A percentile compares a stretch with the other conserved stretches of the same genome.
Conservation (phyloP, 73 alveolate species). For the Stentor roeselii region DNA sequence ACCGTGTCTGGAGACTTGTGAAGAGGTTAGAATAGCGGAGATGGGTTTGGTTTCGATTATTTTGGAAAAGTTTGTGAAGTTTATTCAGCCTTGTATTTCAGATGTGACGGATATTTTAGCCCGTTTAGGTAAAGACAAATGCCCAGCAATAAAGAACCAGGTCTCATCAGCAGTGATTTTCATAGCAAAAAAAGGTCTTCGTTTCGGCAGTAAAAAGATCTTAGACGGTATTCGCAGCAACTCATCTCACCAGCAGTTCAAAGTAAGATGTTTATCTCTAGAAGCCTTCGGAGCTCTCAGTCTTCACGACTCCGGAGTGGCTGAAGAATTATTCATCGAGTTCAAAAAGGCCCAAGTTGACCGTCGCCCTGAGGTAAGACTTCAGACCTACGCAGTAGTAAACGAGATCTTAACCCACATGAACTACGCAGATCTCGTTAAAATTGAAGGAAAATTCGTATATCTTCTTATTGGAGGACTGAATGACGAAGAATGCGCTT, state of each 20-base stretch:
- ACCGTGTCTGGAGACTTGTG: constrained; percentile 25
- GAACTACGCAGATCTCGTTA: background rate
- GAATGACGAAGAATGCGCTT: background rate
- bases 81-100: background rate
- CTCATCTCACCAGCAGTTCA: constrained; percentile 16
- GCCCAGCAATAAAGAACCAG: background rate
- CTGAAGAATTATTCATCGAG: background rate
- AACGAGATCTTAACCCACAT: background rate
- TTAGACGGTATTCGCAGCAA: background rate
- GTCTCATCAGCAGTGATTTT: background rate
- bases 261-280: background rate
- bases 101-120: background rate
- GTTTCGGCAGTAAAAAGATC: background rate
- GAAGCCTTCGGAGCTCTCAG: background rate
- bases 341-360: constrained; percentile 3
- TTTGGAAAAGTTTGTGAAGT: background rate
- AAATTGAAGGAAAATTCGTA: background rate
- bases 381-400: background rate
- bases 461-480: constrained; percentile 11
- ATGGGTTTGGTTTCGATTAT: background rate
- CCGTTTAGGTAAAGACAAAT: background rate
- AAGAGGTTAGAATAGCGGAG: background rate
- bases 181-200: background rate
- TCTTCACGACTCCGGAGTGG: background rate
- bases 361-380: background rate